Percentiles rank a stretch among this genome's conserved stretches.
Evolutionary conservation across 495 filamentous ascomycete species (phyloP).

Genomic region (Penicillium simplicissimum): DNA sequence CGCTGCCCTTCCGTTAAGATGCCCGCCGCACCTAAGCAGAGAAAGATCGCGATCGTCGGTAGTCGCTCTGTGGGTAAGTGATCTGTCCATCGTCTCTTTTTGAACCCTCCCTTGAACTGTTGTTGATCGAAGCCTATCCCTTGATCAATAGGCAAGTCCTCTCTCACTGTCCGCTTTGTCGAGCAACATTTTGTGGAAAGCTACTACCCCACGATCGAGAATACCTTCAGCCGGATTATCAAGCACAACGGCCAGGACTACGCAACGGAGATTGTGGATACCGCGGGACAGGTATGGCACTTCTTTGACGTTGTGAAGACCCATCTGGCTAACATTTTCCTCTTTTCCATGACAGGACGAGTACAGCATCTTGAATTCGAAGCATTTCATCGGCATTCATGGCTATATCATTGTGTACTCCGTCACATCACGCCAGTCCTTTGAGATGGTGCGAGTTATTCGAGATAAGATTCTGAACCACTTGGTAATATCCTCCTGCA

Average conservation of each 20-base stretch:
- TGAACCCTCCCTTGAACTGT: not conserved
- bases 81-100: not conserved
- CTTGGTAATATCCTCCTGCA: conserved; percentile 54
- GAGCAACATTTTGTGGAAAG: conserved; percentile 98
- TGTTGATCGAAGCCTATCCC: not conserved
- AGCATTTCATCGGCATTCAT: conserved; percentile 99
- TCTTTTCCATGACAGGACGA: conserved; percentile 67
- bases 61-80: conserved; percentile 91
- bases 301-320: too few relatives aligned
- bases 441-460: conserved; percentile 95
- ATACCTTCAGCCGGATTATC: conserved; percentile 95
- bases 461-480: conserved; percentile 97
- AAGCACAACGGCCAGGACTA: conserved; percentile 89
- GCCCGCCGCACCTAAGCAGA: conserved; percentile 84
- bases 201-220: conserved; percentile 99
- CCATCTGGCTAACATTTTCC: conserved; percentile 11
- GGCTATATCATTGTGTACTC: conserved; percentile 99
- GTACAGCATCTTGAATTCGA: conserved; percentile 95
- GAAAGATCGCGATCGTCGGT: conserved; percentile 98
- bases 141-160: conserved; percentile 78
- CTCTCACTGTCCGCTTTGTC: conserved; percentile 95
- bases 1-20: conserved; percentile 47
- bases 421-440: conserved; percentile 86
- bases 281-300: conserved; percentile 82
- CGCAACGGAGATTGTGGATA: conserved; percentile 97